phyloP scores from a whole-genome alignment of 2,329 filamentous ascomycete genomes.

The Aureobasidium uvarum region DNA sequence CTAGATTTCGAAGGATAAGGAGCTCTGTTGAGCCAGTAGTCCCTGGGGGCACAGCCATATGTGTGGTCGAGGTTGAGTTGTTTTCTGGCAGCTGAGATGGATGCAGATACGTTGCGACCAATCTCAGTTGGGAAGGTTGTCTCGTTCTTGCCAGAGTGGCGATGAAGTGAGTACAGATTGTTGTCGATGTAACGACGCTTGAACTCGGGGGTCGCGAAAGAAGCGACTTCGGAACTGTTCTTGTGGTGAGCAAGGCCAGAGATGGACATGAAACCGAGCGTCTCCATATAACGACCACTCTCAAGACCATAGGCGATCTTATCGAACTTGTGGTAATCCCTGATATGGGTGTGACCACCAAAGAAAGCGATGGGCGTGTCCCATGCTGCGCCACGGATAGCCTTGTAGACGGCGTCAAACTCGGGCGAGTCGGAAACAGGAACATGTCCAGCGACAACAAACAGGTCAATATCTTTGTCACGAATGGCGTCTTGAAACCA shows the following conservation, averaged over 20 bases:
- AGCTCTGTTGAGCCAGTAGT: slow-evolving; percentile 77
- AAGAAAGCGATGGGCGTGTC: slow-evolving; percentile 88
- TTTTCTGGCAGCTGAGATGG: slow-evolving; percentile 68
- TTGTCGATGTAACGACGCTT: slow-evolving; percentile 87
- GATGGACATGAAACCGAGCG: slow-evolving; percentile 89
- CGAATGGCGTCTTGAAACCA: slow-evolving; percentile 88
- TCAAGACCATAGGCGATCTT: slow-evolving; percentile 74
- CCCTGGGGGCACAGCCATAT: slow-evolving; percentile 79
- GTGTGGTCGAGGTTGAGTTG: slow-evolving; percentile 68
- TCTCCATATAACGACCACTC: slow-evolving; percentile 91
- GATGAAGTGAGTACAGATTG: slow-evolving; percentile 78
- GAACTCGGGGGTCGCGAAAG: slow-evolving; percentile 51
- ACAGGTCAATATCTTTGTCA: slow-evolving; percentile 78
- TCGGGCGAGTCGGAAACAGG: slow-evolving; percentile 73
- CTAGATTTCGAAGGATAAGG: slow-evolving; percentile 71
- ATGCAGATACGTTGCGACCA: slow-evolving; percentile 67
- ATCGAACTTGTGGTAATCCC: slow-evolving; percentile 80
- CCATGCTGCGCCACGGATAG: slow-evolving; percentile 73
- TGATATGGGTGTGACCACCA: slow-evolving; percentile 84
- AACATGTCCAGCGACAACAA: slow-evolving; percentile 83
- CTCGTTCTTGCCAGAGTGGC: slow-evolving; percentile 72
- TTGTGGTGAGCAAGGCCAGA: slow-evolving; percentile 57
- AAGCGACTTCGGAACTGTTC: slow-evolving; percentile 34
- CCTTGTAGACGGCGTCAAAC: slow-evolving; percentile 72
- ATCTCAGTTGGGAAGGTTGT: slow-evolving; percentile 72